Evolutionary conservation across 345 rosid species (phyloP).

Genomic region (Noccaea bulbosa): DNA sequence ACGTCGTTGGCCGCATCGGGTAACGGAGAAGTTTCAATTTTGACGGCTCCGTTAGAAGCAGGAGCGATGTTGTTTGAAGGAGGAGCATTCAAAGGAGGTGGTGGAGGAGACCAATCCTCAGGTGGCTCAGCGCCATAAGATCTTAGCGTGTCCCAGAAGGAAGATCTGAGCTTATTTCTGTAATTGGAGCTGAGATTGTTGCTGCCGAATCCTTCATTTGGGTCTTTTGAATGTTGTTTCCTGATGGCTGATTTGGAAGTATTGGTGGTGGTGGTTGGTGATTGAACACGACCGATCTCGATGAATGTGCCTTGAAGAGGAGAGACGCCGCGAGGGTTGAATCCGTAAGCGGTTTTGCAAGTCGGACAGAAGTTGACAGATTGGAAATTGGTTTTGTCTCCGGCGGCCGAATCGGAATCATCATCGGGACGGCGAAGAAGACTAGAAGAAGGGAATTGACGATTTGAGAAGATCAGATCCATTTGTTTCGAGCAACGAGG

Average conservation of each 20-base stretch:
- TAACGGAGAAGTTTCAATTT: constrained; percentile 54
- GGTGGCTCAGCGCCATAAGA: constrained; percentile 73
- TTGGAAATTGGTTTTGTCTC: constrained; percentile 46
- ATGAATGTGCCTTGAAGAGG: constrained; percentile 91
- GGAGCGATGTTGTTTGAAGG: constrained; percentile 56
- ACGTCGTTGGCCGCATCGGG: constrained; percentile 44
- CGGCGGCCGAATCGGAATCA: constrained; percentile 14
- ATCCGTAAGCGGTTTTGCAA: constrained; percentile 86
- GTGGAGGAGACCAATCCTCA: constrained; percentile 65
- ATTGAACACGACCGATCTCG: constrained; percentile 66
- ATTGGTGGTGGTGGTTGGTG: constrained; percentile 33
- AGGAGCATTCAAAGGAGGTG: constrained; percentile 59
- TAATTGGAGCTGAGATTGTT: constrained; percentile 20
- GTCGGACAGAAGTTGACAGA: constrained; percentile 85
- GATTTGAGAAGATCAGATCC: constrained; percentile 81
- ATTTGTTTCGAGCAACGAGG: constrained; percentile 89
- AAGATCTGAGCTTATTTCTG: constrained; percentile 52
- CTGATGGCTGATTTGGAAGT: constrained; percentile 33
- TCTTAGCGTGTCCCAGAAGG: constrained; percentile 79
- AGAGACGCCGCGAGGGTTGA: constrained; percentile 61
- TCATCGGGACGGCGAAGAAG: constrained; percentile 46
- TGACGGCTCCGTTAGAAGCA: constrained; percentile 67
- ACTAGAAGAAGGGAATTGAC: constrained; percentile 51
- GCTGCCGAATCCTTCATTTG: constrained; percentile 43
- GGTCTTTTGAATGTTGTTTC: constrained; percentile 38